phyloP scores from a whole-genome alignment of 2,329 filamentous ascomycete genomes.

The Penicillium sp. region DNA sequence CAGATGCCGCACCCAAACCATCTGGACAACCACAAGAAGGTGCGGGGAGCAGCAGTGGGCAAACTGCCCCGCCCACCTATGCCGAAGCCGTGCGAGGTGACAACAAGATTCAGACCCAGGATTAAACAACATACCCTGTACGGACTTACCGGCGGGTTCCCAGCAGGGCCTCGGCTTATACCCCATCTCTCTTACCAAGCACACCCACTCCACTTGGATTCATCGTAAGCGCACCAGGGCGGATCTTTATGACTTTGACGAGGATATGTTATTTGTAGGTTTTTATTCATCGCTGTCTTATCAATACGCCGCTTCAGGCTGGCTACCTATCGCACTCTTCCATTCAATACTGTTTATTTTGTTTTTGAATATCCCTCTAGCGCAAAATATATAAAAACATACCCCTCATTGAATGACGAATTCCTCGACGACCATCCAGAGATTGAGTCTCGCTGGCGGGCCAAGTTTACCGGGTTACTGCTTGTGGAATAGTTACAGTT shows the following conservation, averaged over 20 bases:
- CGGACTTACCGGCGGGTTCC: neutral
- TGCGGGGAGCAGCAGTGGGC: slow-evolving; percentile 37
- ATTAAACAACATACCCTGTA: slow-evolving; percentile 45
- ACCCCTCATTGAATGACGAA: no score
- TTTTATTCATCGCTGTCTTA: slow-evolving; percentile 10
- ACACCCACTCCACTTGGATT: neutral
- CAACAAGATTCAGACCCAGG: slow-evolving; percentile 79
- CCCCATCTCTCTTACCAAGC: neutral
- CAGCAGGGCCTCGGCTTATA: neutral
- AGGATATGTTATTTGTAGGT: slow-evolving; percentile 24
- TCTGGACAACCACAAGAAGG: slow-evolving; percentile 26
- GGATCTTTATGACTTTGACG: slow-evolving; percentile 26
- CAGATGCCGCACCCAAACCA: slow-evolving; percentile 24
- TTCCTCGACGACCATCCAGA: no score
- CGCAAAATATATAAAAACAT: no score
- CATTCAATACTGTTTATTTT: no score
- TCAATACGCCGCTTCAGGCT: neutral
- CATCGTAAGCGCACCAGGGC: slow-evolving; percentile 7
- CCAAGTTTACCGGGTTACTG: no score
- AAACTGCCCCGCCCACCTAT: slow-evolving; percentile 74
- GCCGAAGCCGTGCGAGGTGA: slow-evolving; percentile 88
- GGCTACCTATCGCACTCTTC: no score
- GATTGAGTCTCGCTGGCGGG: no score
- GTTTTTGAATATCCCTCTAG: no score
- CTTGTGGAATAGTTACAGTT: no score